A percentile compares a stretch with the other conserved stretches of the same genome.
phyloP scores from a whole-genome alignment of 2,329 filamentous ascomycete species.

The Pseudocercospora vitis region DNA sequence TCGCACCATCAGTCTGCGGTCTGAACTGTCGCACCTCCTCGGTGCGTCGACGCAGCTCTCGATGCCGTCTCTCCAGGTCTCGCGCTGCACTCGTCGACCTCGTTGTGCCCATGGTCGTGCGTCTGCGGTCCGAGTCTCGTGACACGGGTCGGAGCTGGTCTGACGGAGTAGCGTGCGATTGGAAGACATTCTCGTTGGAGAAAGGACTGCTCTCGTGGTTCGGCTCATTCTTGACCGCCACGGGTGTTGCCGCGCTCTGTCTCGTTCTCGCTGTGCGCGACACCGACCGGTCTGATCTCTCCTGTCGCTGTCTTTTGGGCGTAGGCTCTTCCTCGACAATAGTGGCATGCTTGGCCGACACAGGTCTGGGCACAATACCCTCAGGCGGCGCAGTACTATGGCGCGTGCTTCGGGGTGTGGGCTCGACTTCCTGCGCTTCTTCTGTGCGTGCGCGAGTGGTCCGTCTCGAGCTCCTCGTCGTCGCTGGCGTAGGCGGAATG shows the following conservation, averaged over 20 bases:
- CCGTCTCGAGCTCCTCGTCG: slow-evolving; percentile 32
- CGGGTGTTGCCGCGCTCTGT: slow-evolving; percentile 29
- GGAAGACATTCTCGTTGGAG: slow-evolving; percentile 88
- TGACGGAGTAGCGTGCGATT: slow-evolving; percentile 45
- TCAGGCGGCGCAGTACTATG: slow-evolving; percentile 39
- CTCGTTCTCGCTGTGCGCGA: slow-evolving; percentile 19
- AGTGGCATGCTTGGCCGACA: slow-evolving; percentile 47
- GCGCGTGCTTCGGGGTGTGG: slow-evolving; percentile 32
- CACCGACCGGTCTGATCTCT: slow-evolving; percentile 25
- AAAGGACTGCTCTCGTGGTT: slow-evolving; percentile 65
- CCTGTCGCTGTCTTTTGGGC: slow-evolving; percentile 49
- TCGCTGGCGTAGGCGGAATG: slow-evolving; percentile 44
- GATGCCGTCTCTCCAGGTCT: slow-evolving; percentile 45
- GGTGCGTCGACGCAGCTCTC: slow-evolving; percentile 45
- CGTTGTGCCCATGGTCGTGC: slow-evolving; percentile 51
- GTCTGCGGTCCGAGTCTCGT: slow-evolving; percentile 60
- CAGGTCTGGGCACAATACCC: slow-evolving; percentile 33
- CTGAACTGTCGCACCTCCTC: slow-evolving; percentile 45
- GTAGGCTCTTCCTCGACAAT: slow-evolving; percentile 42
- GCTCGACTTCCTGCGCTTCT: slow-evolving; percentile 40
- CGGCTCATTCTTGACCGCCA: slow-evolving; percentile 35
- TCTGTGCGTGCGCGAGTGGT: slow-evolving; percentile 38
- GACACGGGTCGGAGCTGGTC: slow-evolving; percentile 20
- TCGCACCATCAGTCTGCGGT: slow-evolving; percentile 55
- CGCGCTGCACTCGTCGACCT: slow-evolving; percentile 34